phyloP scores from a whole-genome alignment of 2,329 filamentous ascomycete species.

The Penicillium sp. region DNA sequence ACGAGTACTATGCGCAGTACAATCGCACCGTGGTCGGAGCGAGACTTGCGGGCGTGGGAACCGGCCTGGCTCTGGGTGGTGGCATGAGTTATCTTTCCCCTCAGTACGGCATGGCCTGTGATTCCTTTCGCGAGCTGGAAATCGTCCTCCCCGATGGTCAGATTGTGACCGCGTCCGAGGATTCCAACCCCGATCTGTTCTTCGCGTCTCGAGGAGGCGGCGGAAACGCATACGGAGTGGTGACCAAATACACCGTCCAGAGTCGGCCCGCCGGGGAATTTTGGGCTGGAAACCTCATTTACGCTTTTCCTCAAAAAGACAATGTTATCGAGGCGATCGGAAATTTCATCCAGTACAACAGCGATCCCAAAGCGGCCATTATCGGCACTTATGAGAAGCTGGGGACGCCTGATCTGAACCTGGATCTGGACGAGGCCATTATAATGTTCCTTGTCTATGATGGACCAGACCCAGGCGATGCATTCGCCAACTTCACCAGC shows the following conservation, averaged over 20 bases:
- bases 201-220: conserved; percentile 27
- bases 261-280: conserved; percentile 26
- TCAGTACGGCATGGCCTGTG: conserved; percentile 29
- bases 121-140: conserved; percentile 25
- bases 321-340: conserved; percentile 28
- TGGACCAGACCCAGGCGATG: conserved; percentile 30
- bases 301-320: conserved; percentile 26
- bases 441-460: conserved; percentile 40
- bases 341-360: conserved; percentile 34
- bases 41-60: conserved; percentile 25
- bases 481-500: conserved; percentile 34
- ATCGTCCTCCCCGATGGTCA: conserved; percentile 19
- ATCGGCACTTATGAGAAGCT: conserved; percentile 36
- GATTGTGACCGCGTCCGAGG: conserved; percentile 16
- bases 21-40: conserved; percentile 27
- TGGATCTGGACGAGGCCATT: conserved; percentile 34
- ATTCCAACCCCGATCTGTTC: conserved; percentile 16
- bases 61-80: conserved; percentile 26
- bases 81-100: conserved; percentile 29
- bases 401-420: conserved; percentile 24
- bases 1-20: conserved; percentile 19
- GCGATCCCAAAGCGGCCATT: conserved; percentile 34
- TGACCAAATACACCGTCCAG: conserved; percentile 29
- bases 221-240: conserved; percentile 28
- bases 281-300: conserved; percentile 30